Percentiles rank a stretch among this genome's conserved stretches.
Evolutionary conservation across 1,139 yeast genomes (phyloP).

Genomic region (Pichia sp.): DNA sequence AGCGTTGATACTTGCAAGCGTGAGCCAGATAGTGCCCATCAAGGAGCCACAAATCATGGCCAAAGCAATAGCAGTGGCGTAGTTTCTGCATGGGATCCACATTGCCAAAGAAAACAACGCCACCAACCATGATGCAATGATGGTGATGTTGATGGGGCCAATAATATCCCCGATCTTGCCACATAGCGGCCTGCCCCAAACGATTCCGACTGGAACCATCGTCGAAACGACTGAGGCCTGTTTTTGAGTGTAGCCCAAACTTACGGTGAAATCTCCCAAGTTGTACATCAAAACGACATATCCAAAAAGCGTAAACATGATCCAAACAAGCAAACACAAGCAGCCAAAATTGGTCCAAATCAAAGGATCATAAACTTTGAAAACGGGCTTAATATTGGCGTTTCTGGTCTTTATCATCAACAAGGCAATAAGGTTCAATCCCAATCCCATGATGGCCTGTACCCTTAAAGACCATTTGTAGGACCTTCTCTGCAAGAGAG

Average conservation of each 20-base stretch:
- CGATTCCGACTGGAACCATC: slow-evolving; percentile 36
- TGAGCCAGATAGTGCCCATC: slow-evolving; percentile 43
- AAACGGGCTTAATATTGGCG: slow-evolving; percentile 29
- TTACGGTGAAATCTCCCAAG: slow-evolving; percentile 36
- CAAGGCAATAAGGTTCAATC: slow-evolving; percentile 30
- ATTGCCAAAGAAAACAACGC: slow-evolving; percentile 36
- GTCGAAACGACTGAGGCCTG: slow-evolving; percentile 39
- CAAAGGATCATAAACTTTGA: slow-evolving; percentile 29
- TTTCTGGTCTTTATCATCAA: slow-evolving; percentile 21
- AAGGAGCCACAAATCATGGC: slow-evolving; percentile 39
- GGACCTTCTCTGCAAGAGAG: slow-evolving; percentile 39
- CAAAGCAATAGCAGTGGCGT: slow-evolving; percentile 41
- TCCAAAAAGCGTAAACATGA: slow-evolving; percentile 36
- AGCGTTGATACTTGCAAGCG: slow-evolving; percentile 29
- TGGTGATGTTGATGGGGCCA: slow-evolving; percentile 35
- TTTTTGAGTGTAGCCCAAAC: slow-evolving; percentile 34
- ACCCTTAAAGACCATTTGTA: slow-evolving; percentile 54
- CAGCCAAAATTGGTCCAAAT: slow-evolving; percentile 29
- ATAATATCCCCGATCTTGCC: slow-evolving; percentile 33
- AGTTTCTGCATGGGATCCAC: slow-evolving; percentile 56
- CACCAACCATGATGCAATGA: slow-evolving; percentile 27
- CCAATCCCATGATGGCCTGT: slow-evolving; percentile 40
- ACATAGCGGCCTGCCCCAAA: slow-evolving; percentile 34
- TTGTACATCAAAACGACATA: slow-evolving; percentile 39
- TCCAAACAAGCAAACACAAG: slow-evolving; percentile 28